These are phyloP conservation scores for Pythium vanterpoolii DNA, from an alignment of 352 stramenopile genomes.

Conservation along the genomic window DNA sequence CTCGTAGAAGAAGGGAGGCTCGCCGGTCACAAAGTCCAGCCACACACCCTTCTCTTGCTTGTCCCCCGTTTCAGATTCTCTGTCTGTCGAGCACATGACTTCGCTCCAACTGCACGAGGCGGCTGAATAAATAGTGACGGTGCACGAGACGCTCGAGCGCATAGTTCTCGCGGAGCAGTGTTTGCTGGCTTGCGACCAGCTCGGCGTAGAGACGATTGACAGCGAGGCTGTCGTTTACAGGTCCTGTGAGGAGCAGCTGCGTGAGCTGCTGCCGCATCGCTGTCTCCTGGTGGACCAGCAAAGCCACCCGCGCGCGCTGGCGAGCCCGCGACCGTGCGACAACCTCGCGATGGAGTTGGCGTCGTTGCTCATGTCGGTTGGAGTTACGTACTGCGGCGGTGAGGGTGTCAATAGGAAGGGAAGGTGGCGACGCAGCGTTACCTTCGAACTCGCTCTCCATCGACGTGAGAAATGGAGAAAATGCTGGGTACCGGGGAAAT, in stretches of 20 bases:
- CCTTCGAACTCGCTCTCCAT: background rate
- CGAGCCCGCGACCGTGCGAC: background rate
- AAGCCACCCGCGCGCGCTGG: background rate
- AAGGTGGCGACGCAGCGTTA: background rate
- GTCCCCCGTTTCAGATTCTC: background rate
- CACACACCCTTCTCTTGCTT: background rate
- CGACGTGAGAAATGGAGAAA: background rate
- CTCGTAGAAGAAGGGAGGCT: background rate
- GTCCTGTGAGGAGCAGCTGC: background rate
- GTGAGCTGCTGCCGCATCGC: slow-evolving; percentile 1
- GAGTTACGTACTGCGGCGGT: background rate
- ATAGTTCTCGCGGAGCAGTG: slow-evolving; percentile 1
- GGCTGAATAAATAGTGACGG: slow-evolving; percentile 6
- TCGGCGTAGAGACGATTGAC: background rate
- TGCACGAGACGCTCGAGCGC: slow-evolving; percentile 1
- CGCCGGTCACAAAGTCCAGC: background rate
- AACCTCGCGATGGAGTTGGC: slow-evolving; percentile 3
- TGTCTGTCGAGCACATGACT: background rate
- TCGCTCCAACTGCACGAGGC: slow-evolving; percentile 8
- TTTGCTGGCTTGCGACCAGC: slow-evolving; percentile 2
- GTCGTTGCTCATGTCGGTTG: background rate
- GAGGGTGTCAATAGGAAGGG: background rate
- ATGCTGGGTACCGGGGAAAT: background rate
- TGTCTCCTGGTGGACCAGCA: slow-evolving; percentile 1
- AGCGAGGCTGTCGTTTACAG: background rate